Conservation (phyloP, 179 eudicot genomes). For the Silene vulgaris region DNA sequence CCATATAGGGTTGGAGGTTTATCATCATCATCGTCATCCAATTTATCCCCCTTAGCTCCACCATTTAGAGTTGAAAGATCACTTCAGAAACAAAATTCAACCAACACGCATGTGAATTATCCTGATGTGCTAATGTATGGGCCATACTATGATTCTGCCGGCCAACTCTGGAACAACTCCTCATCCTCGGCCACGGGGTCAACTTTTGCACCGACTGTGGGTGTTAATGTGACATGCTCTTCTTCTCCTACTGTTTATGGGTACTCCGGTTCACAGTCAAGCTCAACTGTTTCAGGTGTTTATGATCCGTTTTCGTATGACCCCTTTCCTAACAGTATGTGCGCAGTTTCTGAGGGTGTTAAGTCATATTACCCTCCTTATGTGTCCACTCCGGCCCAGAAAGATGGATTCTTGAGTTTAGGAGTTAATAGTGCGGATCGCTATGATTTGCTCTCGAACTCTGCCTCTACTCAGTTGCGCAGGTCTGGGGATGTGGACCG, state of each 20-base stretch:
- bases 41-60: constrained; percentile 78
- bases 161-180: constrained; percentile 45
- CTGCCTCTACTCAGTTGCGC: constrained; percentile 25
- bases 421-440: constrained; percentile 28
- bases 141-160: constrained; percentile 37
- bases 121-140: constrained; percentile 33
- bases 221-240: constrained; percentile 21
- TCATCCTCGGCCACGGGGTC: constrained; percentile 37
- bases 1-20: constrained; percentile 38
- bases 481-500: constrained; percentile 39
- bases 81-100: constrained; percentile 45
- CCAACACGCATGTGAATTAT: constrained; percentile 37
- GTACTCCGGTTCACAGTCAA: constrained; percentile 31
- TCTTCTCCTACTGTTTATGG: constrained; percentile 31
- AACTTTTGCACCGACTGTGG: constrained; percentile 35
- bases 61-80: constrained; percentile 73
- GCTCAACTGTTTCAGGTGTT: constrained; percentile 28
- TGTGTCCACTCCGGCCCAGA: constrained; percentile 34
- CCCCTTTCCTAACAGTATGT: constrained; percentile 30
- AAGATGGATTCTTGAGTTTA: constrained; percentile 35
- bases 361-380: constrained; percentile 46
- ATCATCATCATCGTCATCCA: constrained; percentile 49
- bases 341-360: constrained; percentile 24
- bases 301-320: constrained; percentile 40
- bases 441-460: constrained; percentile 37